Base-by-base conservation (phyloP, 2,329 filamentous ascomycete species). In the Fusarium abutilonis region DNA sequence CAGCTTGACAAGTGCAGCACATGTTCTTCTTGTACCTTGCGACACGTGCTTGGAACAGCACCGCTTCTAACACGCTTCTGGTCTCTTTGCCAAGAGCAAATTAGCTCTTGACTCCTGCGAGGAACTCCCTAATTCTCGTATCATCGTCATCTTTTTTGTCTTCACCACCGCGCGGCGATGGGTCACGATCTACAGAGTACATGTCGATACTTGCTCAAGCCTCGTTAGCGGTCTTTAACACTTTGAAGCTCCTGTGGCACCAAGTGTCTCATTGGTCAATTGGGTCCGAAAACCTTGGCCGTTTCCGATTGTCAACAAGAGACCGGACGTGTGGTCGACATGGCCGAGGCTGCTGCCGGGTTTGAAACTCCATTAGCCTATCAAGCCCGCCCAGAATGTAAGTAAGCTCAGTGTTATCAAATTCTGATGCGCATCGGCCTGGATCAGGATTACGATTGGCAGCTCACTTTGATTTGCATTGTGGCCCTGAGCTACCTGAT, bases 1-100 rank as follows among this genome's bases (percentile, higher is more conserved):
- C 36, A 61, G 50, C 51, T 52, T 46, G 57, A 60, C 57, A 60
- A 54, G 42, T 36, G 36, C 46, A 19, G 19, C 35, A 29, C 10
- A 52, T 14, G 23, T 52, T 39, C 44, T 38, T n/a, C 44, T 41
- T 61, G 28, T 29, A 29, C 31, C 9, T 46, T n/a, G 36, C 28
- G 43, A 47, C 60, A 52, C 45, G 44, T 64, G 60, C 60, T 47
- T 28, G 29, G 15, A 14, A 9, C 29, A 9, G 39, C 32, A 15
- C n/a, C 47, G 39, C 29, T 42, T 39, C 23, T 41, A 36, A 26
- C 14, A 21, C 35, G 17, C 31, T 41, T 40, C 26, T 57, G 34
- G 14, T 41, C 35, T 58, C 48, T 32, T 28, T 45, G 19, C 13
- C 54, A 28, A 31, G 44, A 35, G 35, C 14, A 21, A 58, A 36